These are phyloP conservation scores for Solanum clarkiae DNA, from an alignment of 257 asterid genomes.

Conservation along the genomic window DNA sequence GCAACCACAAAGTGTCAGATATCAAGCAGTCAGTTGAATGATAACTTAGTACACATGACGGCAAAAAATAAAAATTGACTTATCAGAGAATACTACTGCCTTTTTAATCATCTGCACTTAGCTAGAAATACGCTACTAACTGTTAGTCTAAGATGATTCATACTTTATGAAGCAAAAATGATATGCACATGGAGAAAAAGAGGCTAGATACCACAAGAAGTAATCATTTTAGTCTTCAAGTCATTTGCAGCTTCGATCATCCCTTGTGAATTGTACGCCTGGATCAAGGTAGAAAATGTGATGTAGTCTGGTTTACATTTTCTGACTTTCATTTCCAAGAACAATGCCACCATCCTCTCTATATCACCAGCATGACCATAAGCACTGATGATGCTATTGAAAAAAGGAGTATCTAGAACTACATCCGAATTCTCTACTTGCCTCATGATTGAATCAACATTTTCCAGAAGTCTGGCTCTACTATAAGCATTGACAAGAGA, in stretches of 20 bases:
- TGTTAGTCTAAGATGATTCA: neutral
- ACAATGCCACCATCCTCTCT: constrained; percentile 56
- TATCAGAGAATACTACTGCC: neutral
- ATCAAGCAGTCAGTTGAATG: neutral
- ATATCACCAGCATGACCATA: constrained; percentile 71
- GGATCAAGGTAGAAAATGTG: constrained; percentile 62
- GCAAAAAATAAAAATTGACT: neutral
- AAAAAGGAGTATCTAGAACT: constrained; percentile 62
- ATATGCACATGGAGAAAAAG: neutral
- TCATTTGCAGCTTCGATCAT: constrained; percentile 51
- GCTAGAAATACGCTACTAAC: neutral
- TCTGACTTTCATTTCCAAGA: constrained; percentile 44
- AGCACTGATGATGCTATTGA: constrained; percentile 64
- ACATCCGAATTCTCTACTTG: constrained; percentile 79
- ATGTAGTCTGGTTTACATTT: constrained; percentile 63
- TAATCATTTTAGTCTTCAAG: constrained; percentile 36
- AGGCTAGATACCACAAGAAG: neutral
- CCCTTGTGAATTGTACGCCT: constrained; percentile 51
- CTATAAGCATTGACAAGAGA: constrained; percentile 65
- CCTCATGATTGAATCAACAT: constrained; percentile 55
- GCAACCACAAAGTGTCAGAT: neutral
- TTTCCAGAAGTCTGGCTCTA: constrained; percentile 45
- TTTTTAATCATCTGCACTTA: neutral
- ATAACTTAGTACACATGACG: neutral
- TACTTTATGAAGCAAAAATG: neutral